These are phyloP conservation scores for Parasitella parasitica DNA, from an alignment of 371 early-diverging fungal genomes.

Conservation along the genomic window DNA sequence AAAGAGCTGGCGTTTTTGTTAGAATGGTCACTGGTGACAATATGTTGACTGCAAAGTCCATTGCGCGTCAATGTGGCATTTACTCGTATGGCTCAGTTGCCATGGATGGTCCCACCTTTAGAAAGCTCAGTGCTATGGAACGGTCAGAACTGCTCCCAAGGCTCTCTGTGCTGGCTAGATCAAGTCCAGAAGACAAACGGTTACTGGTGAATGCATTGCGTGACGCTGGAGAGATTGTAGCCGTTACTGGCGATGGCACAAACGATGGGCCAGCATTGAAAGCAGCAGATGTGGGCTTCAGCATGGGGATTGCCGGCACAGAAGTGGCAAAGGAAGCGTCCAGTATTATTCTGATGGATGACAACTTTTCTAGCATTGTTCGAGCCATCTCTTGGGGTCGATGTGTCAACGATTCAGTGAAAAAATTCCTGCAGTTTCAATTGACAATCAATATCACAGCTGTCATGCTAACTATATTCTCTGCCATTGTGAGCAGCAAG, in stretches of 20 bases:
- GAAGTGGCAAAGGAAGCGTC: conserved; percentile 85
- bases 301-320: conserved; percentile 82
- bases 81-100: conserved; percentile 57
- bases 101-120: conserved; percentile 72
- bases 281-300: conserved; percentile 79
- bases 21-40: conserved; percentile 89
- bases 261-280: conserved; percentile 81
- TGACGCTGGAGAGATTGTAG: conserved; percentile 68
- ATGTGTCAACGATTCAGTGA: conserved; percentile 76
- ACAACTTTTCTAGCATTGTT: conserved; percentile 78
- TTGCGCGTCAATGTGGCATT: conserved; percentile 73
- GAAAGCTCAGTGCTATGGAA: conserved; percentile 53
- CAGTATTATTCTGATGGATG: conserved; percentile 77
- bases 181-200: conserved; percentile 77
- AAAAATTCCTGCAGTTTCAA: conserved; percentile 83
- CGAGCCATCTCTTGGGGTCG: conserved; percentile 80
- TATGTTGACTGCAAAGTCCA: conserved; percentile 70
- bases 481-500: conserved; percentile 47
- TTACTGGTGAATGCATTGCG: conserved; percentile 66
- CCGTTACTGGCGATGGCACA: conserved; percentile 85
- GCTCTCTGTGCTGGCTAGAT: conserved; percentile 73
- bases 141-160: conserved; percentile 55
- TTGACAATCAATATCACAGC: conserved; percentile 78
- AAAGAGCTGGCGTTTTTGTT: conserved; percentile 77
- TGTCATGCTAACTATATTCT: conserved; percentile 65